These are phyloP conservation scores for Claviceps monticola DNA, from an alignment of 2,329 filamentous ascomycete genomes.

Conservation along the genomic window DNA sequence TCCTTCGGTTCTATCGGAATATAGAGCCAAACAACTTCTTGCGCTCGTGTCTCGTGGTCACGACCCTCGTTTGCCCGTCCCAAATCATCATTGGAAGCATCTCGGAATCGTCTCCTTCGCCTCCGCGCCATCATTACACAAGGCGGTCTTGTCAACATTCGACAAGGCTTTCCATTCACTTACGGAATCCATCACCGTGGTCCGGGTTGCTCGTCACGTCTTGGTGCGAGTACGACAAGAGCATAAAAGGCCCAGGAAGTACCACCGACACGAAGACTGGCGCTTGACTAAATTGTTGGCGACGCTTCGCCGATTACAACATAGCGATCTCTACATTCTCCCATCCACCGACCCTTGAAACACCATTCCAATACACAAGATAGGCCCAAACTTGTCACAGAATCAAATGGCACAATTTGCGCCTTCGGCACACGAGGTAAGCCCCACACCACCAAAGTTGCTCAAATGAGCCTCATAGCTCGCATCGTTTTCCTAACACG, in stretches of 20 bases:
- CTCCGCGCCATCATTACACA: not conserved
- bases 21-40: not conserved
- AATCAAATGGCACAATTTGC: slow-evolving; percentile 3
- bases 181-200: not conserved
- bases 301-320: not conserved
- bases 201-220: not conserved
- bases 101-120: not conserved
- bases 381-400: not conserved
- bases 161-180: not conserved
- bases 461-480: not conserved
- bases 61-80: not conserved
- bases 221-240: not conserved
- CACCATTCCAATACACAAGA: not conserved
- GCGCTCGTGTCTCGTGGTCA: not conserved
- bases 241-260: not conserved
- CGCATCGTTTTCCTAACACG: not conserved
- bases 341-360: not conserved
- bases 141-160: not conserved
- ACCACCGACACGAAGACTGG: not conserved
- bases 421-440: slow-evolving; percentile 4
- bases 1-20: not conserved
- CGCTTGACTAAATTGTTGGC: not conserved
- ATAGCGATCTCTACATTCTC: too few relatives aligned
- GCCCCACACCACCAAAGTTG: not conserved
- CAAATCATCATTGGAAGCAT: not conserved